phyloP scores from a whole-genome alignment of 2,329 filamentous ascomycete genomes.

The Epichloe typhina region DNA sequence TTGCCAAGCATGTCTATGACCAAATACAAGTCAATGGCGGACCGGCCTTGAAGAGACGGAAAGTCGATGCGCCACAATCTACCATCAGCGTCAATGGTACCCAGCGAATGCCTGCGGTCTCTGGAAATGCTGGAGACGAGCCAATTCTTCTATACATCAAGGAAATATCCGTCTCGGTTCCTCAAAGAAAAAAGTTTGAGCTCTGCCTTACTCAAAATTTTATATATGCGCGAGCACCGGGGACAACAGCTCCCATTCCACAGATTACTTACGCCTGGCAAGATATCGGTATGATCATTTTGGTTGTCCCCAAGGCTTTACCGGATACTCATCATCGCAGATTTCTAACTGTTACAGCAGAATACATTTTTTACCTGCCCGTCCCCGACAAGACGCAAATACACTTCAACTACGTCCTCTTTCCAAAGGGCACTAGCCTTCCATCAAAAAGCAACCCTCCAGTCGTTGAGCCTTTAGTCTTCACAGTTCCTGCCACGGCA shows the following conservation, averaged over 20 bases:
- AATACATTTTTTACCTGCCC: constrained; percentile 50
- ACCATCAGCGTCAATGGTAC: constrained; percentile 11
- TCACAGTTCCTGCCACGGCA: constrained; percentile 45
- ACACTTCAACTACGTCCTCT: constrained; percentile 52
- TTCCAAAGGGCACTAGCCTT: constrained; percentile 42
- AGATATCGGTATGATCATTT: constrained; percentile 38
- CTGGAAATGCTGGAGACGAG: constrained; percentile 31
- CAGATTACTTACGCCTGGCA: constrained; percentile 46
- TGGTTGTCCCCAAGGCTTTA: not conserved
- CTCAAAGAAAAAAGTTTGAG: constrained; percentile 58
- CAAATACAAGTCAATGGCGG: constrained; percentile 27
- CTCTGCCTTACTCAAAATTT: constrained; percentile 47
- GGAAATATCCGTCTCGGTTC: constrained; percentile 54
- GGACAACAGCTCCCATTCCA: constrained; percentile 36
- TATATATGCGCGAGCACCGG: constrained; percentile 42
- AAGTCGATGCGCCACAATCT: constrained; percentile 30
- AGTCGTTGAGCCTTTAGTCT: constrained; percentile 45
- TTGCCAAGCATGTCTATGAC: constrained; percentile 36
- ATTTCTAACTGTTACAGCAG: constrained; percentile 21
- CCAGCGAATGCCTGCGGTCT: not conserved
- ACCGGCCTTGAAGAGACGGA: constrained; percentile 38
- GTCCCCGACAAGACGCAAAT: constrained; percentile 52
- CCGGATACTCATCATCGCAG: not conserved
- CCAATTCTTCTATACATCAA: constrained; percentile 45
- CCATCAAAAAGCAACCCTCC: constrained; percentile 31